Evolutionary conservation across 192 early-diverging fungal species (phyloP).

Genomic region (Chytriomyces hyalinus): DNA sequence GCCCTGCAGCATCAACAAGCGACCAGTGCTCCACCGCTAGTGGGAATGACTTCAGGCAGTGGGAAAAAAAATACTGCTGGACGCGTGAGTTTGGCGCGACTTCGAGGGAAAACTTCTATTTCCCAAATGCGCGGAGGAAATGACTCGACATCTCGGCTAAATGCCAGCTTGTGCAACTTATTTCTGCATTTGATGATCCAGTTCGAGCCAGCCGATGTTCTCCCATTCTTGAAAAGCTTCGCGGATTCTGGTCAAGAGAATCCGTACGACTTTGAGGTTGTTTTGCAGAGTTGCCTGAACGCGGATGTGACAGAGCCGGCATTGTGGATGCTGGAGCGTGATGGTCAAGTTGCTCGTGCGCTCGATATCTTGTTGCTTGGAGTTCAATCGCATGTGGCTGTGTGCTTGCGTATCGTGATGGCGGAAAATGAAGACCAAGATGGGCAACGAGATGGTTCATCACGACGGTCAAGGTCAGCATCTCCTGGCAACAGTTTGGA

Average conservation of each 20-base stretch:
- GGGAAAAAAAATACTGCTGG: not conserved
- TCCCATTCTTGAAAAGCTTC: constrained; percentile 33
- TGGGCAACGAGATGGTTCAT: not conserved
- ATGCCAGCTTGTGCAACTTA: constrained; percentile 29
- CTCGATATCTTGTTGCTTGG: constrained; percentile 34
- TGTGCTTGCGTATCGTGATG: not conserved
- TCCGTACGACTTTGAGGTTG: constrained; percentile 47
- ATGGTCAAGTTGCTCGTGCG: constrained; percentile 41
- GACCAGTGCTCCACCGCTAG: not conserved
- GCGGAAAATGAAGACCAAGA: too few relatives aligned
- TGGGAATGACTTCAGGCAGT: not conserved
- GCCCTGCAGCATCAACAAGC: not conserved
- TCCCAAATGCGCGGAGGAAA: not conserved
- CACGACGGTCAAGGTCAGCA: not conserved
- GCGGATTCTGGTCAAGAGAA: constrained; percentile 20
- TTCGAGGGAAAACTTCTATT: not conserved
- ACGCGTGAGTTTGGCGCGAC: not conserved
- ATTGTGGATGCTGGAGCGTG: constrained; percentile 50
- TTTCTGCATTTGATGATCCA: constrained; percentile 43
- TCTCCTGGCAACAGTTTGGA: not conserved
- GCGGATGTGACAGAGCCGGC: constrained; percentile 35
- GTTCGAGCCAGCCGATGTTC: constrained; percentile 34
- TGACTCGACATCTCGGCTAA: not conserved
- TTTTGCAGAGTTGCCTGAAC: constrained; percentile 37
- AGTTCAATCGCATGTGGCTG: not conserved